These are phyloP conservation scores for Salvia splendens DNA, from an alignment of 257 asterid genomes.

Conservation along the genomic window DNA sequence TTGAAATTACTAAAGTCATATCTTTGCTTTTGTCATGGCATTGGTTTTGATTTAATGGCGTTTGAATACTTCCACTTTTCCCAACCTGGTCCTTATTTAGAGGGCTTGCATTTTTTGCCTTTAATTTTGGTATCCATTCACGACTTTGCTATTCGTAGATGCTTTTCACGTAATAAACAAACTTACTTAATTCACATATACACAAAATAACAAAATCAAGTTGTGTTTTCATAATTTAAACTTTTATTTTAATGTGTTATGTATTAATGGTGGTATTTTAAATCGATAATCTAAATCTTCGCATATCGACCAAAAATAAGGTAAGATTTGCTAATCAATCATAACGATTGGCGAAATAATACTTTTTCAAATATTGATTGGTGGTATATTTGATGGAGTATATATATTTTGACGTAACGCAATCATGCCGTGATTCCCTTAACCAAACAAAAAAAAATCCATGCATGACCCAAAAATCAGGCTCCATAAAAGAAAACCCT, in stretches of 20 bases:
- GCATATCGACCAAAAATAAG: neutral
- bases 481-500: no score
- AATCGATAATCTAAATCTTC: no score
- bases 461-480: no score
- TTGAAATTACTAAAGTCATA: constrained; percentile 22
- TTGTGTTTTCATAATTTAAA: no score
- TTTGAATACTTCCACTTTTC: neutral
- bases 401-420: no score
- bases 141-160: neutral
- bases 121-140: constrained; percentile 7
- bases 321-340: neutral
- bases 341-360: neutral
- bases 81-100: neutral
- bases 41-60: constrained; percentile 6
- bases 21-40: constrained; percentile 21
- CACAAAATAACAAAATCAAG: neutral
- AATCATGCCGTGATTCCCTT: no score
- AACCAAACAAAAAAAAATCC: no score
- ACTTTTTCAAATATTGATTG: neutral
- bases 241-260: no score
- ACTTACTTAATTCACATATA: neutral
- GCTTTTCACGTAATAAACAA: neutral
- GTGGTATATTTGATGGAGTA: no score
- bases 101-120: neutral
- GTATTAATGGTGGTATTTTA: no score